Evolutionary conservation across 768 basidiomycete species (phyloP), one percentile per base, ranked within the genome.

Genomic region (Serpula lacrymans): DNA sequence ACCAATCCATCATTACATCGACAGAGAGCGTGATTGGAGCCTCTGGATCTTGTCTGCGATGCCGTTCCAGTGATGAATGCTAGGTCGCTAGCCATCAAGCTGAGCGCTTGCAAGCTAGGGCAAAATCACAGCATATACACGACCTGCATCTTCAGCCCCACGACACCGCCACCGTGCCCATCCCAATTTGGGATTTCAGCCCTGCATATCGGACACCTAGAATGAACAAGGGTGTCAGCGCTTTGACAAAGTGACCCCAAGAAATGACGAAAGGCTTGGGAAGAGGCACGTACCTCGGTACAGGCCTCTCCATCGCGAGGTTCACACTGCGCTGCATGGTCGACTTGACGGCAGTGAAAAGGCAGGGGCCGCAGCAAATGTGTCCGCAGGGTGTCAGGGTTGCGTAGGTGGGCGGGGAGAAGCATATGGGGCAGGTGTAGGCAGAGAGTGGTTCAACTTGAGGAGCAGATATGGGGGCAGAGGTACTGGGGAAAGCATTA

Each of bases 381-480:
- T 90, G 88, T 0, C 88, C 88, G 48, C 88, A 90, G 0, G 84
- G 84, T 0, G 86, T 88, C 33, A 90, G 57, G 1, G 85, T 84
- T 4, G 88, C 83, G 45, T 85, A 80, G 1, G 77, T 77, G 1
- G 86, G 86, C 1, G 83, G 74, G 28, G 70, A 80, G 68, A 88
- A 87, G 54, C 88, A 89, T 45, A 89, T 83, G 8, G 88, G 88
- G 53, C 88, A 88, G 0, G 74, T 77, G 55, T 87, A 88, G n/a
- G 70, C 62, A 0, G 81, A 71, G 12, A 86, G 69, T 1, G 63
- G 66, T 30, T 59, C 58, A 6, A 49, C 43, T 2, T 34, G 6
- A 1, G 48, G 18, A n/a, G n/a, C n/a, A n/a, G n/a, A n/a, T n/a
- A n/a, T n/a, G 1, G 42, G 21, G 17, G 37, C 34, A 41, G 36